A percentile compares a stretch with the other conserved stretches of the same genome.
These are phyloP conservation scores for Pyronema omphalodes DNA, from an alignment of 495 filamentous ascomycete species.

Conservation along the genomic window DNA sequence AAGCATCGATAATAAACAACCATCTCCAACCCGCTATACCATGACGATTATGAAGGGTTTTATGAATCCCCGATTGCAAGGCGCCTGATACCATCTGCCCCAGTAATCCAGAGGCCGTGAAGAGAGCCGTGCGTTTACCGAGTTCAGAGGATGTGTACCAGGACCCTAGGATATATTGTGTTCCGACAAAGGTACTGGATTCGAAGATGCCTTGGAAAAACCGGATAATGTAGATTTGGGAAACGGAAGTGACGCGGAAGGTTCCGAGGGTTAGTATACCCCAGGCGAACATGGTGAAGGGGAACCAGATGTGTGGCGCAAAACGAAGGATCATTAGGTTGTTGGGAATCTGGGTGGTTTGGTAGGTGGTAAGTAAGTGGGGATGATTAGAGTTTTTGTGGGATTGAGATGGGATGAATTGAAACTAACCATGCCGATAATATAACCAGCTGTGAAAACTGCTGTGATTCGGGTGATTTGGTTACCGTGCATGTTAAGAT, in stretches of 20 bases:
- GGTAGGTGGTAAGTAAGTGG: too few relatives aligned
- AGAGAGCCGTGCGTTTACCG: conserved; percentile 41
- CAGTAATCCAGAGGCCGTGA: conserved; percentile 35
- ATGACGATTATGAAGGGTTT: conserved; percentile 31
- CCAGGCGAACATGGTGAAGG: conserved; percentile 2
- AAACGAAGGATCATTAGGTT: not conserved
- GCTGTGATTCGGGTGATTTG: conserved; percentile 11
- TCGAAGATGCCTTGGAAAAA: conserved; percentile 51
- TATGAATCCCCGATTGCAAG: conserved; percentile 42
- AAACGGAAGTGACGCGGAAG: not conserved
- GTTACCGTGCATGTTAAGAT: conserved; percentile 26
- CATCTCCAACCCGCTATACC: conserved; percentile 46
- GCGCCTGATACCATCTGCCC: conserved; percentile 35
- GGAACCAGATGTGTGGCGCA: not conserved
- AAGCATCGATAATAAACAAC: conserved; percentile 40
- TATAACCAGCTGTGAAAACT: conserved; percentile 3
- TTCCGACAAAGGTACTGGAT: conserved; percentile 42
- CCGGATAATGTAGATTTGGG: conserved; percentile 44
- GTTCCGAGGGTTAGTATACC: not conserved
- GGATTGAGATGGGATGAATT: too few relatives aligned
- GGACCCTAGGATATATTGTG: conserved; percentile 44
- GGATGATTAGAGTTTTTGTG: too few relatives aligned
- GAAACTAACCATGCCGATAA: conserved; percentile 1
- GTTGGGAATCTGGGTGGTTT: not conserved
- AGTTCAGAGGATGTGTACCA: conserved; percentile 46